A percentile compares a stretch with the other conserved stretches of the same genome.
These are phyloP conservation scores for Trypanosoma vivax DNA, from an alignment of 208 protist genomes.

Conservation along the genomic window DNA sequence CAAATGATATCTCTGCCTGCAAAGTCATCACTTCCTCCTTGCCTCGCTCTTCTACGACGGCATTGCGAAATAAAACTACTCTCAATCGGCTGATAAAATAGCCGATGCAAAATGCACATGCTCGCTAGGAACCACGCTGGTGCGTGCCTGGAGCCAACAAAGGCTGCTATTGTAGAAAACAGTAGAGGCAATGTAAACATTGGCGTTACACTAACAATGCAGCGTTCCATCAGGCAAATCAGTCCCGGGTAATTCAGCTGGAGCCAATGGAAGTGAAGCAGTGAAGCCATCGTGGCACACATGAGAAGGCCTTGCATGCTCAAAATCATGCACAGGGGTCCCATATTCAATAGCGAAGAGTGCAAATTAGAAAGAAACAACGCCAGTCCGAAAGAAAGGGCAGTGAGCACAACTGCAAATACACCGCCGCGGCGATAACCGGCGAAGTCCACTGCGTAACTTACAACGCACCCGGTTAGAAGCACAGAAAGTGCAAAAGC, in stretches of 20 bases:
- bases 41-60: not conserved
- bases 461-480: conserved; percentile 48
- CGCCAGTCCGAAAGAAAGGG: conserved; percentile 30
- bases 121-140: conserved; percentile 50
- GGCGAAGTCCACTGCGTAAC: conserved; percentile 79
- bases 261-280: conserved; percentile 82
- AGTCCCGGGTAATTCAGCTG: conserved; percentile 67
- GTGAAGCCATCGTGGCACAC: conserved; percentile 25
- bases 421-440: conserved; percentile 54
- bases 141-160: conserved; percentile 59
- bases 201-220: conserved; percentile 51
- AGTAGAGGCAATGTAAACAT: conserved; percentile 61
- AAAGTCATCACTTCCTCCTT: not conserved
- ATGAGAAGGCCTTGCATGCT: conserved; percentile 38
- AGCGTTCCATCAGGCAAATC: conserved; percentile 59
- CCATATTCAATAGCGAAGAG: conserved; percentile 39
- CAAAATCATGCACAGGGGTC: conserved; percentile 59
- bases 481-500: conserved; percentile 50
- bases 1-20: not conserved
- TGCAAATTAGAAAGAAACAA: conserved; percentile 75
- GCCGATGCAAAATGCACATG: conserved; percentile 56
- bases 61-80: conserved; percentile 67
- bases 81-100: conserved; percentile 65
- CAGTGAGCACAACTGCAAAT: conserved; percentile 37
- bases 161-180: conserved; percentile 50